Conservation (phyloP, 495 filamentous ascomycete species). For the Neurospora africana region DNA sequence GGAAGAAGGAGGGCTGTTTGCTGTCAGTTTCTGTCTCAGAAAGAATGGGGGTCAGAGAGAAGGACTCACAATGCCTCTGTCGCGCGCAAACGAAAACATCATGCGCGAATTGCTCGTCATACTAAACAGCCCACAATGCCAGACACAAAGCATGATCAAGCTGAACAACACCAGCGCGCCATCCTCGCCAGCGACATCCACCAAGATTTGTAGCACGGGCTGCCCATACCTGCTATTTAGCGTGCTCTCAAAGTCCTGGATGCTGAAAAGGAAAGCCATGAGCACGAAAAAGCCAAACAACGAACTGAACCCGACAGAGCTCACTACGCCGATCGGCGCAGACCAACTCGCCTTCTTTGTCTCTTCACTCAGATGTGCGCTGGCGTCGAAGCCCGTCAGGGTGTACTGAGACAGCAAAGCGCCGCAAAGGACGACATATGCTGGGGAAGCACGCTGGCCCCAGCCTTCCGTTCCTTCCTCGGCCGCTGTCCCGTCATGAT, state of each 20-base stretch:
- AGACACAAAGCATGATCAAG: conserved; percentile 50
- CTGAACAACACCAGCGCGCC: conserved; percentile 47
- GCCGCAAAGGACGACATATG: conserved; percentile 46
- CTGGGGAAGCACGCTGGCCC: conserved; percentile 24
- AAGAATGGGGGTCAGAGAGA: too few relatives aligned
- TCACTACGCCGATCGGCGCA: conserved; percentile 51
- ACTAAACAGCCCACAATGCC: conserved; percentile 50
- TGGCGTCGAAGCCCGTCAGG: conserved; percentile 42
- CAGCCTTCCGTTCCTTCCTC: conserved; percentile 41
- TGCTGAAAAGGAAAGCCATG: conserved; percentile 43
- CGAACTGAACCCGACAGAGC: conserved; percentile 45
- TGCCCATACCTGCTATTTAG: conserved; percentile 33
- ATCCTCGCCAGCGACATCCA: conserved; percentile 44
- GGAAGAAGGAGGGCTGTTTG: conserved; percentile 38
- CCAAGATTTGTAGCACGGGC: conserved; percentile 47
- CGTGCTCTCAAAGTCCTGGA: conserved; percentile 43
- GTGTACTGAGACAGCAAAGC: conserved; percentile 48
- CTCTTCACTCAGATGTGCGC: conserved; percentile 50
- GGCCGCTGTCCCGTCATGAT: conserved; percentile 43
- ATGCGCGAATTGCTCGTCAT: conserved; percentile 52
- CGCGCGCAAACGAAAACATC: conserved; percentile 53
- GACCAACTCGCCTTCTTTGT: conserved; percentile 49
- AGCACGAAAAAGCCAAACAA: conserved; percentile 56
- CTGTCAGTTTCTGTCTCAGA: too few relatives aligned
- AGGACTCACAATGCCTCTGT: conserved; percentile 40